These are phyloP conservation scores for Leccinum incarnatum DNA, from an alignment of 768 basidiomycete species.

Conservation along the genomic window DNA sequence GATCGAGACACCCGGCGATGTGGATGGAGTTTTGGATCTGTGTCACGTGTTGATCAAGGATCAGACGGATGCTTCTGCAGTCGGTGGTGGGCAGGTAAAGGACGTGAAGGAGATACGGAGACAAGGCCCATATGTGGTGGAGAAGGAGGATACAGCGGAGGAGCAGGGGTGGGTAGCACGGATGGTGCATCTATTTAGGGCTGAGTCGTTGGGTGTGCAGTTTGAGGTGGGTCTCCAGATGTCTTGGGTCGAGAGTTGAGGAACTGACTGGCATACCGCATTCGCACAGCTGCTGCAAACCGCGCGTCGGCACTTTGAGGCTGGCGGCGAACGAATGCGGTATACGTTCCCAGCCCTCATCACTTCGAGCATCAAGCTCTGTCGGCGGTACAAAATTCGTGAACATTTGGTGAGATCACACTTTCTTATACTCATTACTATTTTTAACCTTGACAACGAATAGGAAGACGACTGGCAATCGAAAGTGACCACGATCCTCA, in stretches of 20 bases:
- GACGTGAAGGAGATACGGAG: constrained; percentile 47
- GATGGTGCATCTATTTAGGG: constrained; percentile 94
- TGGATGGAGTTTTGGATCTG: constrained; percentile 86
- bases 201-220: constrained; percentile 83
- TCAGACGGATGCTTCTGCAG: constrained; percentile 50
- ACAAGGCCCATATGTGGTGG: constrained; percentile 59
- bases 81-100: constrained; percentile 14
- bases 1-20: constrained; percentile 91
- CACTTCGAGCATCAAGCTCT: constrained; percentile 88
- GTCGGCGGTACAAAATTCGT: constrained; percentile 78
- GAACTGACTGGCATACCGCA: background rate
- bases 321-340: constrained; percentile 92
- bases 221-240: constrained; percentile 59
- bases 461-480: constrained; percentile 86
- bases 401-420: constrained; percentile 55
- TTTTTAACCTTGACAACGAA: background rate
- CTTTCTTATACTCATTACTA: background rate
- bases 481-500: constrained; percentile 83
- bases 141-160: constrained; percentile 91
- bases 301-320: constrained; percentile 85
- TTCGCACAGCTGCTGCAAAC: constrained; percentile 77
- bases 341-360: constrained; percentile 50
- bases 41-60: constrained; percentile 93
- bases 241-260: background rate
- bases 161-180: constrained; percentile 99